phyloP scores from a whole-genome alignment of 768 basidiomycete genomes.

The Crepidotus variabilis region DNA sequence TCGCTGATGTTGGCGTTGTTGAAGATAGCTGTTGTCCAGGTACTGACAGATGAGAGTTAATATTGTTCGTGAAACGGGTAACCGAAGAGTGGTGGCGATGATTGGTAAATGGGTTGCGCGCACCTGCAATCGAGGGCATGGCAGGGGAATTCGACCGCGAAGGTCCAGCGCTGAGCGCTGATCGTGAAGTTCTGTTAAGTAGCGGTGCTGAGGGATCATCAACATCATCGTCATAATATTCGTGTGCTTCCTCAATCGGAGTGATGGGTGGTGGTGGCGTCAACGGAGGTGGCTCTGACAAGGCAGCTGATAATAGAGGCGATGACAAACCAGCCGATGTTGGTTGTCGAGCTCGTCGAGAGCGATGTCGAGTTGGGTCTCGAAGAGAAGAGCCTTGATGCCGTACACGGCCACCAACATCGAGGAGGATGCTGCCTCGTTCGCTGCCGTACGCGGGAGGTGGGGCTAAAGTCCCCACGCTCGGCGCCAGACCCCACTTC shows the following conservation, averaged over 20 bases:
- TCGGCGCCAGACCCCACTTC: slow-evolving; percentile 98
- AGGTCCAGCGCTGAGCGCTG: slow-evolving; percentile 27
- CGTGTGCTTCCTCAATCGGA: slow-evolving; percentile 63
- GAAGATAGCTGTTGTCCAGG: slow-evolving; percentile 41
- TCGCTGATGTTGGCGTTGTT: neutral
- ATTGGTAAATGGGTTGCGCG: slow-evolving; percentile 76
- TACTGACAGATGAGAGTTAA: slow-evolving; percentile 40
- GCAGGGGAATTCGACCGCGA: slow-evolving; percentile 47
- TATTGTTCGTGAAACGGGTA: slow-evolving; percentile 55
- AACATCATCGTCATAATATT: slow-evolving; percentile 29
- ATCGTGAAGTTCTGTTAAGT: slow-evolving; percentile 9
- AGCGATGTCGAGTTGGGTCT: slow-evolving; percentile 56
- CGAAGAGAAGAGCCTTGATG: slow-evolving; percentile 42
- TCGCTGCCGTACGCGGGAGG: slow-evolving; percentile 98
- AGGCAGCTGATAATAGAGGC: slow-evolving; percentile 54
- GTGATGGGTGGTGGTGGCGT: slow-evolving; percentile 71
- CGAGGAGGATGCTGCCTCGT: slow-evolving; percentile 90
- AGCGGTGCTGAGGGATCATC: slow-evolving; percentile 25
- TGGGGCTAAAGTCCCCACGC: slow-evolving; percentile 93
- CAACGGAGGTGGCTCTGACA: slow-evolving; percentile 35
- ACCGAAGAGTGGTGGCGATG: slow-evolving; percentile 65
- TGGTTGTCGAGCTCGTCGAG: slow-evolving; percentile 48
- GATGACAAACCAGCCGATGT: slow-evolving; percentile 52
- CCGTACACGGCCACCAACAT: slow-evolving; percentile 69
- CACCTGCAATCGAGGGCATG: slow-evolving; percentile 72